A percentile compares a stretch with the other conserved stretches of the same genome.
Conservation (phyloP, 2,329 filamentous ascomycete species). For the Trichoderma sp. region DNA sequence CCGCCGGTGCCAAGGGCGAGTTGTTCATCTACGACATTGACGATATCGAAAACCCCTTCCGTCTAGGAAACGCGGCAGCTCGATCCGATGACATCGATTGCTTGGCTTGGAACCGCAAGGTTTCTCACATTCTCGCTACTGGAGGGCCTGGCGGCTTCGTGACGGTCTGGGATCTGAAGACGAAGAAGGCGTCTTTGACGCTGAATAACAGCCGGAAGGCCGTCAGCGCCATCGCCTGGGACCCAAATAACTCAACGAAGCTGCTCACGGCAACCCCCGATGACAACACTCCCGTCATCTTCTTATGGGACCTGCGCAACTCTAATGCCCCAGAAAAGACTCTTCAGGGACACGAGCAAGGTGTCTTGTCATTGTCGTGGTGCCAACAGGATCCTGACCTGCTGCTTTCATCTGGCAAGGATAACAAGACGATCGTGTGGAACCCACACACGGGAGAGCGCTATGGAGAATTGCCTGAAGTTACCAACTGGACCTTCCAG, state of each 20-base stretch:
- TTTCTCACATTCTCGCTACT: constrained; percentile 92
- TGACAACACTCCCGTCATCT: constrained; percentile 81
- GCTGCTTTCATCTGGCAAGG: constrained; percentile 89
- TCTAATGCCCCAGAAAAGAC: constrained; percentile 90
- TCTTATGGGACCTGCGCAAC: constrained; percentile 93
- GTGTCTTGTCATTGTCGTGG: constrained; percentile 92
- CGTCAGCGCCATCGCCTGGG: constrained; percentile 95
- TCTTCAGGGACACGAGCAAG: constrained; percentile 88
- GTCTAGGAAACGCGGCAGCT: constrained; percentile 81
- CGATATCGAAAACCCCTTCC: constrained; percentile 82
- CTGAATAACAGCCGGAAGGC: constrained; percentile 93
- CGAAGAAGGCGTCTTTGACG: constrained; percentile 94
- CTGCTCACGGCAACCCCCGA: constrained; percentile 88
- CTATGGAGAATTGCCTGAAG: constrained; percentile 90
- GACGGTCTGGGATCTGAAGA: constrained; percentile 97
- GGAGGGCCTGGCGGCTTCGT: constrained; percentile 92
- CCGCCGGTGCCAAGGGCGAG: constrained; percentile 91
- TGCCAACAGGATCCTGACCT: constrained; percentile 87
- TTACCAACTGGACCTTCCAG: constrained; percentile 99
- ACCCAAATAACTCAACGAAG: constrained; percentile 92
- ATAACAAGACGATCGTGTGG: constrained; percentile 94
- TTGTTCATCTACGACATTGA: constrained; percentile 94
- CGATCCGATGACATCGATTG: constrained; percentile 94
- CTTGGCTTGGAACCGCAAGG: constrained; percentile 97
- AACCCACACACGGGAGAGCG: constrained; percentile 87